Percentiles rank a stretch among this genome's conserved stretches.
Evolutionary conservation across 2,329 filamentous ascomycete species (phyloP).

Genomic region (Penicillium brasilianum): DNA sequence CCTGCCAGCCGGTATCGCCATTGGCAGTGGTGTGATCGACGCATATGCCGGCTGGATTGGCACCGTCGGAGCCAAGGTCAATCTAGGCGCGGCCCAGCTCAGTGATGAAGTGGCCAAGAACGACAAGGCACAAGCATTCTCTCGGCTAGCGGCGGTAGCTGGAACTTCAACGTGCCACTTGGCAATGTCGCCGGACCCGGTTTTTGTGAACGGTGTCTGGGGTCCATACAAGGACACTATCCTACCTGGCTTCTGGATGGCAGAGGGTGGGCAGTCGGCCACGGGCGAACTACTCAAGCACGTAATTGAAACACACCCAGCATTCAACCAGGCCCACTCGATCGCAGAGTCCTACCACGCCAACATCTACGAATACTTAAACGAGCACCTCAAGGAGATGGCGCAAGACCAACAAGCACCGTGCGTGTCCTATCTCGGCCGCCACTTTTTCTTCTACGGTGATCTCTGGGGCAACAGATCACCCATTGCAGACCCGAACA

Average conservation of each 20-base stretch:
- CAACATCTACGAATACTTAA: conserved; percentile 95
- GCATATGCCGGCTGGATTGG: conserved; percentile 99
- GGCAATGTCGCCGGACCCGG: conserved; percentile 89
- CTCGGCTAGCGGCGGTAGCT: conserved; percentile 88
- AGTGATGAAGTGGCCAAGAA: conserved; percentile 73
- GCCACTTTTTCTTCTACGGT: conserved; percentile 98
- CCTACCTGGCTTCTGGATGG: conserved; percentile 92
- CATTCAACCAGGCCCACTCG: conserved; percentile 78
- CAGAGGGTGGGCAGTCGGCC: conserved; percentile 94
- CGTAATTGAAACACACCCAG: conserved; percentile 92
- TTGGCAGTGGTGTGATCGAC: conserved; percentile 96
- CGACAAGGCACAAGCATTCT: conserved; percentile 90
- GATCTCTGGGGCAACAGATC: conserved; percentile 97
- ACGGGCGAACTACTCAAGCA: conserved; percentile 94
- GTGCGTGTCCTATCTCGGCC: conserved; percentile 80
- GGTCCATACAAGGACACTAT: conserved; percentile 95
- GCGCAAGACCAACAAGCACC: conserved; percentile 71
- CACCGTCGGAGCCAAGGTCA: conserved; percentile 95
- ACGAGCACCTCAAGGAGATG: conserved; percentile 81
- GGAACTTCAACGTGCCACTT: conserved; percentile 97
- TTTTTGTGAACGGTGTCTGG: conserved; percentile 96
- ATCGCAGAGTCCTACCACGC: conserved; percentile 80
- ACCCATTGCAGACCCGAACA: conserved; percentile 87
- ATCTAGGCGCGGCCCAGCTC: conserved; percentile 70
- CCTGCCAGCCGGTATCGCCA: conserved; percentile 82